Percentiles rank a stretch among this genome's conserved stretches.
Evolutionary conservation across 139 green algal species (phyloP).

Genomic region (Nannochloris sp.): DNA sequence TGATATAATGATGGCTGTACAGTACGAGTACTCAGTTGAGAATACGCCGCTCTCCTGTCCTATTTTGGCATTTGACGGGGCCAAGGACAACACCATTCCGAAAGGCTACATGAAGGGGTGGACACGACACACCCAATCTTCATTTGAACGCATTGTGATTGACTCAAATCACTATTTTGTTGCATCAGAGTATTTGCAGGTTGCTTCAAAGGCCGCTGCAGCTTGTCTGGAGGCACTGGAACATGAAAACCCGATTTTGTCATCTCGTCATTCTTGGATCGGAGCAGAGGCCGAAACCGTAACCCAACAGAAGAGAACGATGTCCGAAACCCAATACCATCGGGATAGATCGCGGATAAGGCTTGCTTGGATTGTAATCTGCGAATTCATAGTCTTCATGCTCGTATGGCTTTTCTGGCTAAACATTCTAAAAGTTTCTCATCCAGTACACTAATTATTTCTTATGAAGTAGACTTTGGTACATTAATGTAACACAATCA

Average conservation of each 20-base stretch:
- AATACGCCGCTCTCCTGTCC: slow-evolving; percentile 6
- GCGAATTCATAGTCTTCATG: no score
- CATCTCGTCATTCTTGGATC: slow-evolving; percentile 21
- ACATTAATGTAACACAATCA: no score
- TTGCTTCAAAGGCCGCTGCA: slow-evolving; percentile 1
- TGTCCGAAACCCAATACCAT: no score
- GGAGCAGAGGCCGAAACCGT: background rate
- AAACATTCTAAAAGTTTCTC: no score
- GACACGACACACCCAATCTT: slow-evolving; percentile 12
- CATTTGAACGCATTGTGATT: slow-evolving; percentile 16
- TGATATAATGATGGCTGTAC: slow-evolving; percentile 43
- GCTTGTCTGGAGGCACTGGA: slow-evolving; percentile 20
- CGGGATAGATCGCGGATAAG: no score
- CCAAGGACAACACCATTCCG: slow-evolving; percentile 28
- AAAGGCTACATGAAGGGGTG: slow-evolving; percentile 22
- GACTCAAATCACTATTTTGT: slow-evolving; percentile 42
- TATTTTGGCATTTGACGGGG: slow-evolving; percentile 27
- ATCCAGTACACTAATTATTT: no score
- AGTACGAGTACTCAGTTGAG: slow-evolving; percentile 14
- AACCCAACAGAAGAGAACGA: no score
- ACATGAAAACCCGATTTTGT: slow-evolving; percentile 6
- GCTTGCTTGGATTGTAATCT: no score
- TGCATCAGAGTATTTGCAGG: slow-evolving; percentile 20
- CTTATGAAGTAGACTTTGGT: no score
- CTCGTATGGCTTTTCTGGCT: no score